These are phyloP conservation scores for Turnera subulata DNA, from an alignment of 345 rosid species.

Conservation along the genomic window DNA sequence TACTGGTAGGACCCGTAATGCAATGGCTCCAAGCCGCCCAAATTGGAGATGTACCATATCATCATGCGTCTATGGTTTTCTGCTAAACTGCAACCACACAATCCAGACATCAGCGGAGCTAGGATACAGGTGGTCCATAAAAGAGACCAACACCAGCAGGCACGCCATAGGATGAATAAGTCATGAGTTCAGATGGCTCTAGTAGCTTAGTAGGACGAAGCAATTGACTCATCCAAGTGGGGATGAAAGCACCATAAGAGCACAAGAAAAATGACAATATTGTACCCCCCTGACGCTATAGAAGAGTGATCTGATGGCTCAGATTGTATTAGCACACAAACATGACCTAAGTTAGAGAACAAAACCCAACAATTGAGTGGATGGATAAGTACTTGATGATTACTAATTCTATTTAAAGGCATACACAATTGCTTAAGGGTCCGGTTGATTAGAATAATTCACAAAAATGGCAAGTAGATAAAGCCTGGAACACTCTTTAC, in stretches of 20 bases:
- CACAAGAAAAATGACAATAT: constrained; percentile 4
- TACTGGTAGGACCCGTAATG: too few relatives aligned
- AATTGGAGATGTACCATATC: constrained; percentile 14
- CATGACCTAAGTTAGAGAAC: too few relatives aligned
- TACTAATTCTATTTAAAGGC: too few relatives aligned
- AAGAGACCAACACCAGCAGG: constrained; percentile 21
- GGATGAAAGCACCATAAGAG: constrained; percentile 12
- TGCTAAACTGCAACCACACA: constrained; percentile 20
- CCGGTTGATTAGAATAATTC: too few relatives aligned
- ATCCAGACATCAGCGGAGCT: constrained; percentile 4
- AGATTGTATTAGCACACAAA: too few relatives aligned
- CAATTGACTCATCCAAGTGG: constrained; percentile 10
- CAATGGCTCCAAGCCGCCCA: constrained; percentile 26
- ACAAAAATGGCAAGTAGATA: background rate
- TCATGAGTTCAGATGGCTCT: constrained; percentile 9
- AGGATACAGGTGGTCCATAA: constrained; percentile 27
- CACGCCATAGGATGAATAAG: constrained; percentile 12
- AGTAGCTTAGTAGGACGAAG: constrained; percentile 4
- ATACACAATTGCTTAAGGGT: too few relatives aligned
- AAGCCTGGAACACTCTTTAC: background rate
- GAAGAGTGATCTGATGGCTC: constrained; percentile 7
- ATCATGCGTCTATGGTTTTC: constrained; percentile 3
- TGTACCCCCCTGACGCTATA: background rate
- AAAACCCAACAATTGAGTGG: too few relatives aligned
- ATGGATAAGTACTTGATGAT: too few relatives aligned